Conservation (phyloP, 2,329 filamentous ascomycete species). For the Ascochyta rabiei region DNA sequence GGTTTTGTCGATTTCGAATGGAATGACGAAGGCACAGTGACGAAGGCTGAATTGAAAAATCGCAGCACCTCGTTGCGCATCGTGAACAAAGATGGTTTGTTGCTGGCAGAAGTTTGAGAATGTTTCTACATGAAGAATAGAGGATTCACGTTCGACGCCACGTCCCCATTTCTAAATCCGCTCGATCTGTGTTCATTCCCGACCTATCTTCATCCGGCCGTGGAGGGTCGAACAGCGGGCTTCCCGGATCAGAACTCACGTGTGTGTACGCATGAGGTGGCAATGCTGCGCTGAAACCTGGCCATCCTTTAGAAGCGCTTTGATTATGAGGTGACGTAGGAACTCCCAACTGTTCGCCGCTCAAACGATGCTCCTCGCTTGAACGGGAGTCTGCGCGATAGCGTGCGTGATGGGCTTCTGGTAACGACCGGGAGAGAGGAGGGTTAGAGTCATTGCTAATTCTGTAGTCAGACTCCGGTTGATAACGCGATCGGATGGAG, state of each 20-base stretch:
- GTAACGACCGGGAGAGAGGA: conserved; percentile 16
- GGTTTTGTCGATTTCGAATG: conserved; percentile 53
- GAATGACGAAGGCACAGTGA: conserved; percentile 49
- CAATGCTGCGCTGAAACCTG: conserved; percentile 5
- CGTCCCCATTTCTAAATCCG: conserved; percentile 12
- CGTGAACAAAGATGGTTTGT: conserved; percentile 19
- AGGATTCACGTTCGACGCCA: not conserved
- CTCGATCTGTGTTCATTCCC: conserved; percentile 11
- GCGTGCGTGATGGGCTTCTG: conserved; percentile 10
- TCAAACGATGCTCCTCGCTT: conserved; percentile 7
- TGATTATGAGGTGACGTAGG: not conserved
- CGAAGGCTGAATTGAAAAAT: not conserved
- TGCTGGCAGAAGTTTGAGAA: conserved; percentile 1
- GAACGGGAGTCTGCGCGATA: conserved; percentile 5
- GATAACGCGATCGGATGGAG: conserved; percentile 2
- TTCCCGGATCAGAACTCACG: conserved; percentile 21
- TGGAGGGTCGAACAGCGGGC: conserved; percentile 7
- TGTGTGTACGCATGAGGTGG: conserved; percentile 21
- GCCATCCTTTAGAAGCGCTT: conserved; percentile 7
- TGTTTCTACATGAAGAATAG: too few relatives aligned
- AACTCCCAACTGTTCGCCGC: not conserved
- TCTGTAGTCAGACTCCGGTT: not conserved
- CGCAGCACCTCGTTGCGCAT: conserved; percentile 1
- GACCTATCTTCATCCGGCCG: conserved; percentile 3
- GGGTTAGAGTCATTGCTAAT: conserved; percentile 11